Base-by-base conservation (phyloP, 2,329 filamentous ascomycete genomes). In the Verruconis gallopava region DNA sequence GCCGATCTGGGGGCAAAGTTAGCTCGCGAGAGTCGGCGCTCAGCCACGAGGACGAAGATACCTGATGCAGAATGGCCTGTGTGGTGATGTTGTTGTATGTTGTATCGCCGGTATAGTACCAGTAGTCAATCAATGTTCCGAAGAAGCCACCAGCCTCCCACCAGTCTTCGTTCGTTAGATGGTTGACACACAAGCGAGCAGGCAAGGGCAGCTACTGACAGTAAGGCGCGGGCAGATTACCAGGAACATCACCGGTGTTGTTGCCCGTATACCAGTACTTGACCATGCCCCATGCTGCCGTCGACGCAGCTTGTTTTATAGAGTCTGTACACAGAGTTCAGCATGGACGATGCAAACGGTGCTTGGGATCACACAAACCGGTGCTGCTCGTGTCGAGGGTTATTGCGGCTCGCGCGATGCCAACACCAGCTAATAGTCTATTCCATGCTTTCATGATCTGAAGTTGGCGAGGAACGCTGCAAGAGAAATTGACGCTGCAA, bases 181-280 rank as follows among this genome's bases (percentile, higher is more conserved):
- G 14, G 4, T 58, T 62, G 53, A 63, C 62, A 6, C 57, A 59
- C 25, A 56, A 51, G 21, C 59, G 58, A 37, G 62, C 67, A 49
- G 80, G 72, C 40, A 68, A 76, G 32, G 78, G 68, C 59, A 69
- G 21, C 65, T 60, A 51, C 79, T 78, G 37, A 78, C 62, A 64
- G 52, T 64, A 64, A 6, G 60, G 61, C 21, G 55, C 53, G 22
- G 61, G 61, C 39, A 64, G 67, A 49, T 81, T 72, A 40, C 69
- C 77, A 32, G 79, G 68, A 5, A 69, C 68, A 59, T 75, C 68
- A 35, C 70, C 65, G n/a, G 67, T 69, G 21, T 65, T 60, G 51
- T 79, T 79, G 38, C 78, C 78, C 1, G 65, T 68, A 58, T 82
- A 83, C 56, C 75, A 79, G 28, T 66, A 66, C 66, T 81, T 74